phyloP scores from a whole-genome alignment of 805 yeast genomes.

The Martiniozyma abietophila region DNA sequence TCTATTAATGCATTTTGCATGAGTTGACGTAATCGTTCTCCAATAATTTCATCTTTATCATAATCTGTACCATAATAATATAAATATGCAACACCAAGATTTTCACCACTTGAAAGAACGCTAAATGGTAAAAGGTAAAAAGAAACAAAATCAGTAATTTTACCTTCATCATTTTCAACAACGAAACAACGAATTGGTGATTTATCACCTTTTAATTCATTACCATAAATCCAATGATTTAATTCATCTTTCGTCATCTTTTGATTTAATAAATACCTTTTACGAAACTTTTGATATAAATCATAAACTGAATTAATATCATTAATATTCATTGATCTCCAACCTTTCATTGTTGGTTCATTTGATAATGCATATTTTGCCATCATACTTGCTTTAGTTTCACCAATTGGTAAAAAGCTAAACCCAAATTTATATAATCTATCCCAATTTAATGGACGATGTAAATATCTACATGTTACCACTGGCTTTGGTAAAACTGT shows the following conservation, averaged over 20 bases:
- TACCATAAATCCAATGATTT: constrained; percentile 72
- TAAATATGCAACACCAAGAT: constrained; percentile 77
- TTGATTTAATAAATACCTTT: constrained; percentile 66
- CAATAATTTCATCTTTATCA: constrained; percentile 39
- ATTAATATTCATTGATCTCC: constrained; percentile 44
- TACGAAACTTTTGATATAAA: constrained; percentile 54
- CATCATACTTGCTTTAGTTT: constrained; percentile 58
- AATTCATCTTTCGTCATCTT: constrained; percentile 57
- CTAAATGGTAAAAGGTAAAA: constrained; percentile 85
- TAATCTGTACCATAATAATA: constrained; percentile 82
- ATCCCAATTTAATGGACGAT: constrained; percentile 89
- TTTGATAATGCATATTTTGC: constrained; percentile 50
- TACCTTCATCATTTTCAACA: constrained; percentile 48
- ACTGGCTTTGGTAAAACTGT: constrained; percentile 88
- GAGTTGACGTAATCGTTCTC: constrained; percentile 51
- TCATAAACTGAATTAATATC: constrained; percentile 60
- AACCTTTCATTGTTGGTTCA: constrained; percentile 39
- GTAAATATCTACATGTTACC: constrained; percentile 80
- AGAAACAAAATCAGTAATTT: constrained; percentile 81
- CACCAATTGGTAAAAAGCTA: constrained; percentile 63
- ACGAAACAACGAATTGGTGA: constrained; percentile 68
- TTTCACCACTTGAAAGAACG: constrained; percentile 62
- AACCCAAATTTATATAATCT: constrained; percentile 87
- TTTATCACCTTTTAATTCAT: constrained; percentile 27
- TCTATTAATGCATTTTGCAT: constrained; percentile 69